Evolutionary conservation across 1,139 yeast species (phyloP).

Genomic region (Pichia sp.): DNA sequence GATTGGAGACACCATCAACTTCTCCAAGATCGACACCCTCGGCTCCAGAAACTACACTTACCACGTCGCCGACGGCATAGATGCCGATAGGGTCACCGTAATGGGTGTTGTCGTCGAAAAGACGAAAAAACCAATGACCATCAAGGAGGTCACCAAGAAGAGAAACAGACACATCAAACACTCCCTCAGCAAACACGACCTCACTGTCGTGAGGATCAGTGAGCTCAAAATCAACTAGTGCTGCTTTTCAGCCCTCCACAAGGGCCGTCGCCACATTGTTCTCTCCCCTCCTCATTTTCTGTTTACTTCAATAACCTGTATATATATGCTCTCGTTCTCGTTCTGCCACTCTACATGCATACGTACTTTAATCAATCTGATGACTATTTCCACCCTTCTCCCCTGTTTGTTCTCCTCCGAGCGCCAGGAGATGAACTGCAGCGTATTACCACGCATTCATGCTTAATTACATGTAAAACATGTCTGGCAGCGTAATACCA

Average conservation of each 20-base stretch:
- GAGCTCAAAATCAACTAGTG: conserved; percentile 51
- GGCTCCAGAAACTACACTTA: conserved; percentile 84
- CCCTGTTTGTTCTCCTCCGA: neutral
- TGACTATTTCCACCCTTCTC: neutral
- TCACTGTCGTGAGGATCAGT: conserved; percentile 75
- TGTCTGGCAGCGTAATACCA: too few species aligned
- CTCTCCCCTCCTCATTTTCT: neutral
- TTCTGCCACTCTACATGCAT: neutral
- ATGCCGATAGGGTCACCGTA: conserved; percentile 51
- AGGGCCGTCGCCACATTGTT: neutral
- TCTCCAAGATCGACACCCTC: conserved; percentile 72
- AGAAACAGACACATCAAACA: conserved; percentile 84
- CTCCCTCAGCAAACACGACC: conserved; percentile 68
- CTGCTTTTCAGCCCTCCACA: neutral
- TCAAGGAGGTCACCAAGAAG: conserved; percentile 64
- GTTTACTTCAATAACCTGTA: neutral
- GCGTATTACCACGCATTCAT: too few species aligned
- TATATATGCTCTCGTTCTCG: neutral
- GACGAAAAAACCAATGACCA: conserved; percentile 74
- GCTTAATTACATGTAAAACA: too few species aligned
- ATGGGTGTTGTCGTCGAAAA: conserved; percentile 81
- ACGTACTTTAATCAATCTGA: neutral
- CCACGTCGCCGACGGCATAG: conserved; percentile 47
- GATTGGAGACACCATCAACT: conserved; percentile 72
- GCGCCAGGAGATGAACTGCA: too few species aligned